Percentiles rank a stretch among this genome's conserved stretches.
Evolutionary conservation across 2,329 filamentous ascomycete genomes (phyloP).

Genomic region (Dryadomyces quercivorus): DNA sequence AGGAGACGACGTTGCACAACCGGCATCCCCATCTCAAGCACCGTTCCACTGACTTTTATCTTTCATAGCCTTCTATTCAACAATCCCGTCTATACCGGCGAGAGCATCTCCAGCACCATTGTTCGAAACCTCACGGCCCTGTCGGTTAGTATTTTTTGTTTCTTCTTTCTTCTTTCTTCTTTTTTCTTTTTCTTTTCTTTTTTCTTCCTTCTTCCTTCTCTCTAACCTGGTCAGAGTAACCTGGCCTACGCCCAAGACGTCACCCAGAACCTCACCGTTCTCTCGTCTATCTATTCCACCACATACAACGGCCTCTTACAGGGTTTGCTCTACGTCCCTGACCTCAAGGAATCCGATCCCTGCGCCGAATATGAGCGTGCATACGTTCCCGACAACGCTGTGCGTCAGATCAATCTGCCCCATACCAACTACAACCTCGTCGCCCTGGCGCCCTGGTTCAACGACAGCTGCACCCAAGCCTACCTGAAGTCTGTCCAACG

Average conservation of each 20-base stretch:
- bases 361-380: constrained; percentile 52
- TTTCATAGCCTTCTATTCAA: constrained; percentile 42
- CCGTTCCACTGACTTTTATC: neutral
- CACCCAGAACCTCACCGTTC: constrained; percentile 54
- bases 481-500: constrained; percentile 53
- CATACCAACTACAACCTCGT: constrained; percentile 60
- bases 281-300: constrained; percentile 56
- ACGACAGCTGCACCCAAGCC: constrained; percentile 54
- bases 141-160: constrained; percentile 29
- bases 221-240: constrained; percentile 25
- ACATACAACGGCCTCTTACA: constrained; percentile 49
- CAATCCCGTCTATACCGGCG: constrained; percentile 42
- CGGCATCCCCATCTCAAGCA: neutral
- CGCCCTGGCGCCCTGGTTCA: constrained; percentile 80
- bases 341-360: constrained; percentile 41
- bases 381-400: constrained; percentile 66
- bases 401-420: constrained; percentile 57
- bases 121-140: constrained; percentile 44
- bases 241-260: constrained; percentile 41
- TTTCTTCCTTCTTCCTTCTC: neutral
- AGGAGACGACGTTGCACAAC: neutral
- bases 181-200: neutral
- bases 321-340: constrained; percentile 78
- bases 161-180: neutral
- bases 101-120: constrained; percentile 37